These are phyloP conservation scores for Globisporangium megalacanthum DNA, from an alignment of 352 stramenopile genomes.

Conservation along the genomic window DNA sequence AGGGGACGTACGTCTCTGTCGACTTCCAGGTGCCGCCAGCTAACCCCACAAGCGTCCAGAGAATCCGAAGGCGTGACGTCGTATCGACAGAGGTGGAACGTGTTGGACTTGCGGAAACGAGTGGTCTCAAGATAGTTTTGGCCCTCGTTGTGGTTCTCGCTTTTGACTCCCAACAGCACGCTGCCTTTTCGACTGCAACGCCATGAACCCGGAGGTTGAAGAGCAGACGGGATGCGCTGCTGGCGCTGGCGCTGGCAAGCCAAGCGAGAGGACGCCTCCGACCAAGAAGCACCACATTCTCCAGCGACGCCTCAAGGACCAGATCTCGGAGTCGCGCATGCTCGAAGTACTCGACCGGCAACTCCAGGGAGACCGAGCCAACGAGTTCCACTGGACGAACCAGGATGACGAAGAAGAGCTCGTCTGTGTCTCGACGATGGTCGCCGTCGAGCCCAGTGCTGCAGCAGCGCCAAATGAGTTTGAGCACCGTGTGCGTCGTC, in stretches of 20 bases:
- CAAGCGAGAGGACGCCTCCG: not conserved
- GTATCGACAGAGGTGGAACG: too few species aligned
- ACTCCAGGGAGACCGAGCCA: constrained; percentile 16
- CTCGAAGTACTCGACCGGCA: constrained; percentile 55
- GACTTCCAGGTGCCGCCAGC: too few species aligned
- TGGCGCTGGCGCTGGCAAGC: not conserved
- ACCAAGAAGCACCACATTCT: constrained; percentile 20
- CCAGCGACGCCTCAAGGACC: constrained; percentile 50
- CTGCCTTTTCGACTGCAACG: too few species aligned
- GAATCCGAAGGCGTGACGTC: too few species aligned
- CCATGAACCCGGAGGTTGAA: constrained; percentile 13
- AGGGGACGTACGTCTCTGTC: too few species aligned
- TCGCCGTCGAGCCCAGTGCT: constrained; percentile 24
- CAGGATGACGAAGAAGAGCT: constrained; percentile 50
- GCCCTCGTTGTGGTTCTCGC: not conserved
- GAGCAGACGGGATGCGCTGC: not conserved
- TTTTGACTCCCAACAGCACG: too few species aligned
- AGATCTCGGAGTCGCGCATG: constrained; percentile 66
- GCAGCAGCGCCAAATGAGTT: constrained; percentile 10
- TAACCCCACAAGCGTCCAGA: too few species aligned
- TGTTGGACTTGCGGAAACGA: too few species aligned
- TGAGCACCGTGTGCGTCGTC: constrained; percentile 25
- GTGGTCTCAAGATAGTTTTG: not conserved
- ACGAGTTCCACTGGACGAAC: constrained; percentile 18
- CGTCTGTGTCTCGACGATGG: constrained; percentile 69